Percentiles rank a stretch among this genome's conserved stretches.
Evolutionary conservation across 306 rosid genomes (phyloP).

Genomic region (Vicia faba): DNA sequence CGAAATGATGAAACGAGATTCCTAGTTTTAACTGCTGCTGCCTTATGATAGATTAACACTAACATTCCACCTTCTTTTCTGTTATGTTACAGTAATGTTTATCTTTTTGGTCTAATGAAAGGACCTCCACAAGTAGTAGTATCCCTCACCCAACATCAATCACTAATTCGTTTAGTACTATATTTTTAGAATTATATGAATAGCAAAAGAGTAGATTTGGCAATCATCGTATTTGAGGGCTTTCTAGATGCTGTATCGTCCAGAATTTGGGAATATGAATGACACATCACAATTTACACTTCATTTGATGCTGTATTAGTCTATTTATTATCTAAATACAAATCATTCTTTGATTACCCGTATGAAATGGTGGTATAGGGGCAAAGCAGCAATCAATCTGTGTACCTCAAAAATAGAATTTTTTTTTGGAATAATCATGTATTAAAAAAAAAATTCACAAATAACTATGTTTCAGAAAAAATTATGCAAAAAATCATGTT

Average conservation of each 20-base stretch:
- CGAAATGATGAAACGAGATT: slow-evolving; percentile 52
- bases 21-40: slow-evolving; percentile 24
- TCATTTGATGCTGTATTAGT: too few species aligned
- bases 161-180: neutral
- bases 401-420: too few species aligned
- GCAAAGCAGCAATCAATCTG: too few species aligned
- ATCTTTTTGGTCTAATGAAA: neutral
- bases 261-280: neutral
- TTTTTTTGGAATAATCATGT: too few species aligned
- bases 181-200: slow-evolving; percentile 13
- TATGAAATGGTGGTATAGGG: too few species aligned
- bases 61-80: slow-evolving; percentile 2
- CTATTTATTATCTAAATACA: too few species aligned
- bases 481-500: too few species aligned
- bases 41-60: slow-evolving; percentile 10
- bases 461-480: too few species aligned
- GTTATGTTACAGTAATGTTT: slow-evolving; percentile 4
- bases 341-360: too few species aligned
- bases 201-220: neutral
- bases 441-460: too few species aligned
- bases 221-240: neutral
- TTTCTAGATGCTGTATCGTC: neutral
- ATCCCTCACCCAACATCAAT: slow-evolving; percentile 7
- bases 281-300: too few species aligned
- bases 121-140: slow-evolving; percentile 14